phyloP scores from a whole-genome alignment of 805 yeast genomes.

The Sugiyamaella americana region DNA sequence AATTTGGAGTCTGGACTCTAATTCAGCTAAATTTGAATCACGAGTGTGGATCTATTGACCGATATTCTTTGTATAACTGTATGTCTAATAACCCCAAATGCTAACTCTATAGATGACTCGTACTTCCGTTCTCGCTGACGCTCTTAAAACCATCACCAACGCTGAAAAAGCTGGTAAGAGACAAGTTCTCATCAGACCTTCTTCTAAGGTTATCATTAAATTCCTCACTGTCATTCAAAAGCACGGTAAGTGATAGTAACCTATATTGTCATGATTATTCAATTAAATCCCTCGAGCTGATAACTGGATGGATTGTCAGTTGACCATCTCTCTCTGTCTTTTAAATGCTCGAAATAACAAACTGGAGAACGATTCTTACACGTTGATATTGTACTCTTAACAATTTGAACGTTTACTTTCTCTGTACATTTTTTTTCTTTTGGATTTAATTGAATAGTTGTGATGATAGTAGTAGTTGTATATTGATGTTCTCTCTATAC shows the following conservation, averaged over 20 bases:
- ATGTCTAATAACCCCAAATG: neutral
- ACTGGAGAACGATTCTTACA: conserved; percentile 32
- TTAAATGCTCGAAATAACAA: conserved; percentile 90
- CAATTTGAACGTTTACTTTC: conserved; percentile 33
- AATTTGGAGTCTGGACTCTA: too few species aligned
- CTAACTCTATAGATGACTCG: conserved; percentile 74
- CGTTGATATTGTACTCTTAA: conserved; percentile 23
- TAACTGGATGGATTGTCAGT: conserved; percentile 97
- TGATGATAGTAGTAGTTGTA: too few species aligned
- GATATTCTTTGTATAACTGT: neutral
- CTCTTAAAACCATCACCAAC: conserved; percentile 95
- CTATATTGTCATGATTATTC: neutral
- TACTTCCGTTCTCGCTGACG: conserved; percentile 97
- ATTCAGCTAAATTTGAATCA: too few species aligned
- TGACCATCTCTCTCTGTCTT: conserved; percentile 90
- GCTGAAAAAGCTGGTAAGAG: conserved; percentile 99
- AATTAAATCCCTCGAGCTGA: conserved; percentile 61
- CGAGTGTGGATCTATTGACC: neutral
- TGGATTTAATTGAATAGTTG: too few species aligned
- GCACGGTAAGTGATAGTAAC: conserved; percentile 85
- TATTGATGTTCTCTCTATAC: too few species aligned
- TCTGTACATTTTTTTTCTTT: conserved; percentile 26
- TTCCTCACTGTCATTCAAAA: conserved; percentile 95
- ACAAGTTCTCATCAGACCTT: conserved; percentile 97
- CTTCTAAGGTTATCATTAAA: conserved; percentile 96